These are phyloP conservation scores for Stephania cephalantha DNA, from an alignment of 164 flowering plant genomes.

Conservation along the genomic window DNA sequence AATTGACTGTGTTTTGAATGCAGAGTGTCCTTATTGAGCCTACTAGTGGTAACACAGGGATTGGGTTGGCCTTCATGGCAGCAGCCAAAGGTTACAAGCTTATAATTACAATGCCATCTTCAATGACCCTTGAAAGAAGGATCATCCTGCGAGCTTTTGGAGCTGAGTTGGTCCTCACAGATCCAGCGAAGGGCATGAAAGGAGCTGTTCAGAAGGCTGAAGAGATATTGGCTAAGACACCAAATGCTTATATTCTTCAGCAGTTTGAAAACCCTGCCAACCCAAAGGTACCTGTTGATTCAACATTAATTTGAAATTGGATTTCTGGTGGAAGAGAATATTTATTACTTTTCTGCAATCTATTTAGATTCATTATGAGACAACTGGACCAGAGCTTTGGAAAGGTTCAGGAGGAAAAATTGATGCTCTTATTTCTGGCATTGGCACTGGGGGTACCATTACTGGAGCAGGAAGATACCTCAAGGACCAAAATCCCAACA, in stretches of 20 bases:
- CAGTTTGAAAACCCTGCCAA: constrained; percentile 56
- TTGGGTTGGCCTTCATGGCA: constrained; percentile 37
- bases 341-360: not conserved
- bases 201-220: constrained; percentile 75
- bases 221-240: constrained; percentile 57
- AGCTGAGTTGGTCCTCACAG: constrained; percentile 46
- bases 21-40: constrained; percentile 78
- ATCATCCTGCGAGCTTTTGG: constrained; percentile 68
- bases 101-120: constrained; percentile 70
- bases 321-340: not conserved
- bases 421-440: constrained; percentile 68
- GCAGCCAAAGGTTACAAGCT: constrained; percentile 75
- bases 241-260: constrained; percentile 38
- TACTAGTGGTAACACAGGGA: constrained; percentile 78
- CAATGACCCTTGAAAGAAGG: constrained; percentile 72
- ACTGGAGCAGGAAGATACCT: constrained; percentile 71
- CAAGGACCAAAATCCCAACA: constrained; percentile 56
- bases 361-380: constrained; percentile 67
- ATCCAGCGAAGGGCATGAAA: constrained; percentile 55
- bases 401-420: constrained; percentile 57
- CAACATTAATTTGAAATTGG: not conserved
- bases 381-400: constrained; percentile 93
- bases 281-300: constrained; percentile 41
- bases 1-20: constrained; percentile 10
- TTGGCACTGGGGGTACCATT: constrained; percentile 87